Evolutionary conservation across 805 yeast species (phyloP).

Genomic region (Debaryomyces tyrocola): DNA sequence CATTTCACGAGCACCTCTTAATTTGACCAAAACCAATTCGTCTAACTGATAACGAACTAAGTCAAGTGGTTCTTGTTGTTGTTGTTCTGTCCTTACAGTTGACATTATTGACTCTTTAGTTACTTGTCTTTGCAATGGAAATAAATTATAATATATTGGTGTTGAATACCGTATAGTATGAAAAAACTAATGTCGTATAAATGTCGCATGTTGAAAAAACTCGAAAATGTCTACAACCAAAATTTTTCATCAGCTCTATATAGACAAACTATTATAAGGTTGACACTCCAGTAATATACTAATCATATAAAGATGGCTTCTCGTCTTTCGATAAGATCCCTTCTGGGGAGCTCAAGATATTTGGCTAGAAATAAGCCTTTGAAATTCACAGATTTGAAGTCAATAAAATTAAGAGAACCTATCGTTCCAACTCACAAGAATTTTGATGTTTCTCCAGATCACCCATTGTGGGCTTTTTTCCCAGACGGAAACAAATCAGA

Average conservation of each 20-base stretch:
- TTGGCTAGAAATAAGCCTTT: conserved; percentile 40
- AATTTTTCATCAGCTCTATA: conserved; percentile 3
- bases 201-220: background rate
- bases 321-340: conserved; percentile 10
- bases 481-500: conserved; percentile 48
- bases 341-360: conserved; percentile 35
- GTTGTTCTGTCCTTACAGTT: conserved; percentile 31
- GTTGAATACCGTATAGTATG: background rate
- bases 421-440: conserved; percentile 79
- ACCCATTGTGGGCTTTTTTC: conserved; percentile 96
- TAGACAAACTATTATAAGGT: background rate
- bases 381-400: conserved; percentile 23
- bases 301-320: conserved; percentile 5
- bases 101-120: conserved; percentile 22
- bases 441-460: conserved; percentile 73
- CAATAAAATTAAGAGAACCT: conserved; percentile 68
- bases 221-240: conserved; percentile 2
- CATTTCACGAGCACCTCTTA: conserved; percentile 92
- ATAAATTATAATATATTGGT: background rate
- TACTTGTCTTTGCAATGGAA: background rate
- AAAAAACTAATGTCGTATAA: too few relatives aligned
- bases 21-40: conserved; percentile 81
- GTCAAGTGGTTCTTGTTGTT: conserved; percentile 78
- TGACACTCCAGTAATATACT: background rate
- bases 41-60: conserved; percentile 82